A percentile compares a stretch with the other conserved stretches of the same genome.
Conservation (phyloP, 148 eudicot species). For the Pharnaceum exiguum region DNA sequence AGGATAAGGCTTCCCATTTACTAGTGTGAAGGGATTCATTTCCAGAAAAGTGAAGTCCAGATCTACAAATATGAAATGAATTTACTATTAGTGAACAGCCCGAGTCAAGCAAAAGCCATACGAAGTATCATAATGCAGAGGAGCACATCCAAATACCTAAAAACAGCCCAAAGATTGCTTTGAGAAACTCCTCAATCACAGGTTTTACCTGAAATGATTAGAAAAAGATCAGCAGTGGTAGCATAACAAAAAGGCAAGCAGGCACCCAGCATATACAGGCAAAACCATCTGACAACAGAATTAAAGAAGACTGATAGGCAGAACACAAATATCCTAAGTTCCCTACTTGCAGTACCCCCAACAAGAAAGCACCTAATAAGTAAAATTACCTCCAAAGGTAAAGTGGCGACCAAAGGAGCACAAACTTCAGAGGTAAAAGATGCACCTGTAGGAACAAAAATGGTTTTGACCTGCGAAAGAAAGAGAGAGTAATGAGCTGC, state of each 20-base stretch:
- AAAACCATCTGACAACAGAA: neutral
- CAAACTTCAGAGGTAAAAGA: constrained; percentile 73
- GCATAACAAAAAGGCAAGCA: neutral
- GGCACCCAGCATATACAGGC: neutral
- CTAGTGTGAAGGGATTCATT: constrained; percentile 96
- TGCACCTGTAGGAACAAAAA: constrained; percentile 73
- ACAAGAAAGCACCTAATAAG: neutral
- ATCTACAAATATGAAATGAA: constrained; percentile 34
- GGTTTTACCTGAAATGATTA: constrained; percentile 45
- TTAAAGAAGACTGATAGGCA: neutral
- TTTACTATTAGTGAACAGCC: neutral
- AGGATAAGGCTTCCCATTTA: constrained; percentile 94
- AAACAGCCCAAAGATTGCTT: constrained; percentile 54
- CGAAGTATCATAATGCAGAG: neutral
- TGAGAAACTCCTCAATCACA: constrained; percentile 87
- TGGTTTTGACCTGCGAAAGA: constrained; percentile 80
- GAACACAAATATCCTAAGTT: neutral
- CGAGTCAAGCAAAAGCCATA: neutral
- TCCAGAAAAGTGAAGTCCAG: constrained; percentile 94
- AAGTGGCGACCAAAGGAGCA: constrained; percentile 95
- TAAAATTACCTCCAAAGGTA: constrained; percentile 83
- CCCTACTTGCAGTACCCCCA: neutral
- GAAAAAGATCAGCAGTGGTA: neutral
- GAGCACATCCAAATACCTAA: constrained; percentile 39
- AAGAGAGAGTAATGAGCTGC: constrained; percentile 7